Evolutionary conservation across 1,139 yeast species (phyloP).

Genomic region (Yamadazyma taylorii): DNA sequence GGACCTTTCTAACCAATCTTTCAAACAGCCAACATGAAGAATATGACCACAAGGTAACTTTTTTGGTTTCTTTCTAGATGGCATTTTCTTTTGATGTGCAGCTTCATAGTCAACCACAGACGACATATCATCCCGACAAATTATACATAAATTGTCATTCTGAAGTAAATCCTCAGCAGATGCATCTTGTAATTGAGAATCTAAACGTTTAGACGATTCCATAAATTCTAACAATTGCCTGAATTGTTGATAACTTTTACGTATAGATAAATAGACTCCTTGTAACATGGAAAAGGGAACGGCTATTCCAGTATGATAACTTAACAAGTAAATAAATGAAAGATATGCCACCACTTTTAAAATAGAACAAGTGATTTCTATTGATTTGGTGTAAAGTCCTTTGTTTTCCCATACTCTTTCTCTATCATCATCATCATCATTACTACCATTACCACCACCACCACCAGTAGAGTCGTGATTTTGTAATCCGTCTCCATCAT

Average conservation of each 20-base stretch:
- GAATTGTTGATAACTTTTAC: constrained; percentile 50
- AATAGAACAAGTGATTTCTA: constrained; percentile 53
- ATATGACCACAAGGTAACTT: constrained; percentile 83
- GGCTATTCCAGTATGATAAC: constrained; percentile 53
- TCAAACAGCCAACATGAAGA: constrained; percentile 85
- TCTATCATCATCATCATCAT: constrained; percentile 54
- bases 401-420: constrained; percentile 73
- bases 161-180: constrained; percentile 59
- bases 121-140: constrained; percentile 83
- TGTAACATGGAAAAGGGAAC: constrained; percentile 69
- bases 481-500: not conserved
- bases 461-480: constrained; percentile 21
- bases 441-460: too few species aligned
- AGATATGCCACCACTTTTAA: constrained; percentile 38
- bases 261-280: constrained; percentile 59
- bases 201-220: constrained; percentile 65
- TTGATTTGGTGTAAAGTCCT: constrained; percentile 54
- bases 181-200: constrained; percentile 61
- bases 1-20: constrained; percentile 91
- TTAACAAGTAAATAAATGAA: constrained; percentile 36
- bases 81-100: constrained; percentile 22
- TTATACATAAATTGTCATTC: constrained; percentile 68
- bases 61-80: constrained; percentile 62
- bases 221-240: constrained; percentile 55
- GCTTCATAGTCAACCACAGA: constrained; percentile 32